Evolutionary conservation across 2,329 filamentous ascomycete genomes (phyloP).

Genomic region (Tetracladium maxilliforme): DNA sequence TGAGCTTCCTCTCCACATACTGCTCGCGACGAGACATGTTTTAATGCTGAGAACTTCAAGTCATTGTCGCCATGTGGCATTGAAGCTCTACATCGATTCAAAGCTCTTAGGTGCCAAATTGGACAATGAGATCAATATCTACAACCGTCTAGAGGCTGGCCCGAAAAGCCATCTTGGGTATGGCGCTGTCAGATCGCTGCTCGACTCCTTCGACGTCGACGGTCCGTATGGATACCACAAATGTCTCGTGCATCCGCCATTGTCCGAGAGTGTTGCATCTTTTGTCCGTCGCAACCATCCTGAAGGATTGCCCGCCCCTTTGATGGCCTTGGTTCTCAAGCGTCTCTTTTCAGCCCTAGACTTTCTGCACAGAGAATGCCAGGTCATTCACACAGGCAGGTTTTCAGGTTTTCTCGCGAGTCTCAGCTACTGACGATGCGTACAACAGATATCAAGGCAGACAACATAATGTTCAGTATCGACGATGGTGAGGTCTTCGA

Average conservation of each 20-base stretch:
- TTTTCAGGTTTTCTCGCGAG: constrained; percentile 3
- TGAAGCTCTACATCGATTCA: constrained; percentile 6
- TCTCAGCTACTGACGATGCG: constrained; percentile 5
- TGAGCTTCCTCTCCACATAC: constrained; percentile 4
- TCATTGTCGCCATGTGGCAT: constrained; percentile 4
- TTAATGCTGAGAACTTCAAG: constrained; percentile 1
- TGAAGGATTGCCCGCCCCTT: constrained; percentile 15
- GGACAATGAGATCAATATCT: constrained; percentile 24
- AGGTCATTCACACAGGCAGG: constrained; percentile 28
- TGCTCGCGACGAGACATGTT: background rate
- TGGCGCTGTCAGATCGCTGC: constrained; percentile 14
- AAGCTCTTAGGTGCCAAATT: constrained; percentile 1
- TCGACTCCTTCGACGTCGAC: constrained; percentile 20
- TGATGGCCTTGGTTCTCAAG: constrained; percentile 19
- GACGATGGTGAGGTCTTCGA: constrained; percentile 17
- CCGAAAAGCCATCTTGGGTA: constrained; percentile 16
- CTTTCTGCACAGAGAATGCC: constrained; percentile 27
- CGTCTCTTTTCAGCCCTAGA: constrained; percentile 27
- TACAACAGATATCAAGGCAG: constrained; percentile 23
- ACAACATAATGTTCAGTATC: constrained; percentile 27
- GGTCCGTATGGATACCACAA: constrained; percentile 19
- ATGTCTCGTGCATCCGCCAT: constrained; percentile 22
- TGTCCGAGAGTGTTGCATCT: constrained; percentile 23
- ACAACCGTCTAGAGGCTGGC: constrained; percentile 18
- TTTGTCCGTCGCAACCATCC: constrained; percentile 24